Base-by-base conservation (phyloP, 257 asterid genomes). In the Salvia splendens region DNA sequence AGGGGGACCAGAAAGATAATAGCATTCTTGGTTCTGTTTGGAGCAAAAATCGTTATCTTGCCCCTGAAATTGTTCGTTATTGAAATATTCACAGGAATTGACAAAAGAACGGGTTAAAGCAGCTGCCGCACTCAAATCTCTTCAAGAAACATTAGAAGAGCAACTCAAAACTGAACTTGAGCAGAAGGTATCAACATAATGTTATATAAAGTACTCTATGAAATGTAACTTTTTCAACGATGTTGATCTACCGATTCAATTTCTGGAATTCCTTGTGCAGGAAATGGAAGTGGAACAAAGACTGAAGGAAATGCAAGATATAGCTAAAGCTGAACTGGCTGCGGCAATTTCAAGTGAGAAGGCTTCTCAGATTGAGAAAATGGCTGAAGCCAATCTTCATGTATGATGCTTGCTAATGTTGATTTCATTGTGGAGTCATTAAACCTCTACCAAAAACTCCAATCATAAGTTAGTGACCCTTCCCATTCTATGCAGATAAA, bases 341-440 rank as follows among this genome's bases (percentile, higher is more conserved):
- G 88, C 99, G 32, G 95, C 99, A 79, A 80, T 90, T 79, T 89
- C 96, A 32, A 85, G 84, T 65, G 99, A 93, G 84, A 93, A 93
- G 79, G 96, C 97, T 71, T 88, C 97, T 78, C 96, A 86, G 83
- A 83, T 93, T 65, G 99, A 93, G 75, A 90, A 88, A 83, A 90
- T 93, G 99, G 90, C 95, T 6, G 99, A 93, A 79, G 99, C 96
- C 50, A 90, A 88, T 80, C 83, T 93, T 71, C 78, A 93, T 83
- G 99, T 93, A 90, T 52, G 80, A 24, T 72, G 47, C 76, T 70
- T 73, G 71, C 65, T 64, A 50, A 67, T 75, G 57, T 63, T 72
- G 35, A 40, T 24, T 76, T 72, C 64, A 15, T 64, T n/a, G 15
- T 67, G 47, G 62, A 61, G 70, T 55, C 38, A 42, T 58, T 48